A percentile compares a stretch with the other conserved stretches of the same genome.
phyloP scores from a whole-genome alignment of 768 basidiomycete species.

The Panaeolus cyanescens region DNA sequence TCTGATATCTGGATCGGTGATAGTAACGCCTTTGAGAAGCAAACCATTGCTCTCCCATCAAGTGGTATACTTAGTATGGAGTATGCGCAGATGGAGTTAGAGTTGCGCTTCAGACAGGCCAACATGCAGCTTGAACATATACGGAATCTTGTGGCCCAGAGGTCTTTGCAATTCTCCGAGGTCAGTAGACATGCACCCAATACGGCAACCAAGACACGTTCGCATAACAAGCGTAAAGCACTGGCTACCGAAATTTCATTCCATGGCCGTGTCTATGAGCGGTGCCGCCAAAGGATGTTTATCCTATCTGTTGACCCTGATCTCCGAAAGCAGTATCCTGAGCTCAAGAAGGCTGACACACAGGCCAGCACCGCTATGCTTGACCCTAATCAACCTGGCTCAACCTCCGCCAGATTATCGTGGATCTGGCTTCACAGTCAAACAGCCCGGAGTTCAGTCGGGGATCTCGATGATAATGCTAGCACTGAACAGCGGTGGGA shows the following conservation, averaged over 20 bases:
- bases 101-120: neutral
- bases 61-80: neutral
- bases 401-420: neutral
- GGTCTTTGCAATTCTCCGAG: conserved; percentile 12
- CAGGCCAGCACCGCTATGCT: conserved; percentile 14
- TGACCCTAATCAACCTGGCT: conserved; percentile 12
- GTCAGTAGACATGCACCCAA: neutral
- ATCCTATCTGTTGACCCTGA: neutral
- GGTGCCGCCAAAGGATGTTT: neutral
- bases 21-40: neutral
- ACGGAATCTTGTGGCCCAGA: conserved; percentile 9
- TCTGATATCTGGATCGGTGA: neutral
- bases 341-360: conserved; percentile 6
- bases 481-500: neutral
- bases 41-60: neutral
- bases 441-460: neutral
- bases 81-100: neutral
- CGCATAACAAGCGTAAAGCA: neutral
- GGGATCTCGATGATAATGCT: no score
- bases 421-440: conserved; percentile 16
- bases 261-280: conserved; percentile 3
- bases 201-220: conserved; percentile 5
- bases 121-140: neutral
- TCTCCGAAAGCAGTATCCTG: neutral
- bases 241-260: conserved; percentile 1